Evolutionary conservation across 148 eudicot species (phyloP), one percentile per base, ranked within the genome.

Genomic region (Rhododendron williamsianum): DNA sequence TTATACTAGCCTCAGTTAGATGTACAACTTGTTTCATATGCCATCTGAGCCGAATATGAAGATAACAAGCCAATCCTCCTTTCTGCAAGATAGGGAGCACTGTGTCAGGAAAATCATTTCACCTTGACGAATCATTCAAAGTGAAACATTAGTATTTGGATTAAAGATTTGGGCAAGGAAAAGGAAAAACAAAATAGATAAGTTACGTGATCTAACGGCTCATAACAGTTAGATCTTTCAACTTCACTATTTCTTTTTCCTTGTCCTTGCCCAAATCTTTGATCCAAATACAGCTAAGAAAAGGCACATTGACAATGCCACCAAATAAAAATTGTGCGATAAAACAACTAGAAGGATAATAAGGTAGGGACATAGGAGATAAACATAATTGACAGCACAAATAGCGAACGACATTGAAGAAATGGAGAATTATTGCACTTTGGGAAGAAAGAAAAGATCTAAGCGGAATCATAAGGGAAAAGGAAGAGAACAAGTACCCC

Each of bases 1-100:
- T 71, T 19, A 30, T 89, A 87, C 91, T 87, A 79, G 89, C 91
- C 92, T 91, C 90, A 48, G 95, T 92, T 89, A 93, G 91, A 94
- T 92, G 92, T 92, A 93, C 93, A 71, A 30, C 38, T 86, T 56
- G 76, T 78, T 90, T 82, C 80, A 88, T 88, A 87, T 43, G 89
- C 84, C 81, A 72, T 38, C 90, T 90, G 90, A 76, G 89, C 86
- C 15, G 86, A 60, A 89, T 91, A 93, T 36, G 90, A 90, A 16
- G 94, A 93, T 33, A 71, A 12, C 33, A 71, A 13, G 21, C 76
- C 76, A 43, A 73, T 87, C 87, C 95, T 92, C 91, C 95, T 92
- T 78, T 93, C 95, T 93, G 95, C 85, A 89, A 36, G 73, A 73
- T 82, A 86, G 81, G 52, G 52, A 79, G 52, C 33, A 67, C 9